phyloP scores from a whole-genome alignment of 306 rosid genomes.

The Pterocarpus santalinus region DNA sequence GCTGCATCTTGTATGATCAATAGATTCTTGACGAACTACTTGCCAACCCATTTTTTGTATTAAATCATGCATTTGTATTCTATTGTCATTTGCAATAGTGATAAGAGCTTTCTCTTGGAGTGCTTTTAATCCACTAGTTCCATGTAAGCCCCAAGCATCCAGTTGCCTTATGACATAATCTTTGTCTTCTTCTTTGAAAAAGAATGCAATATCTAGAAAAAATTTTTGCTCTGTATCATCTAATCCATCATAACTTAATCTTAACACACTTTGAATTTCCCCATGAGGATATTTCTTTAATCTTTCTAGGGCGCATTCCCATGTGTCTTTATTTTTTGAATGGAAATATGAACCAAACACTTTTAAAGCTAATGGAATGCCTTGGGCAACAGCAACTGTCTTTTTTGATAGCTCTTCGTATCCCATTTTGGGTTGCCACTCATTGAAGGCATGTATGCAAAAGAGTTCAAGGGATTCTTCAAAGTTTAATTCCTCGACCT shows the following conservation, averaged over 20 bases:
- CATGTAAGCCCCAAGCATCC: not conserved
- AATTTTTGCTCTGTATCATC: no score
- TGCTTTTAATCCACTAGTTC: no score
- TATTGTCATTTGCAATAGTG: no score
- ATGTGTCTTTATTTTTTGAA: not conserved
- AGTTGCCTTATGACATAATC: not conserved
- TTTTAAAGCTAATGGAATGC: no score
- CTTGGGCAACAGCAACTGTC: no score
- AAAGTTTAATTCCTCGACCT: not conserved
- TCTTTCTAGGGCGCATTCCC: conserved; percentile 4
- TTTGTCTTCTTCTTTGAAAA: no score
- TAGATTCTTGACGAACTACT: conserved; percentile 15
- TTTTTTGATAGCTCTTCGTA: no score
- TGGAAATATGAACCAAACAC: conserved; percentile 22
- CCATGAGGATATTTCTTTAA: not conserved
- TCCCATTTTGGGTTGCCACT: no score
- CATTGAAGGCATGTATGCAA: not conserved
- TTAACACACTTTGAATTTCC: not conserved
- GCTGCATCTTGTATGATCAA: not conserved
- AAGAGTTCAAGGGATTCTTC: not conserved
- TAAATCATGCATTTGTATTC: no score
- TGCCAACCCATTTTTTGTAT: no score
- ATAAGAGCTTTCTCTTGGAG: no score
- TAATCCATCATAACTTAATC: not conserved
- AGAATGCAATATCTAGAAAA: no score